phyloP scores from a whole-genome alignment of 2,329 filamentous ascomycete species.

The Sarocladium oryzae region DNA sequence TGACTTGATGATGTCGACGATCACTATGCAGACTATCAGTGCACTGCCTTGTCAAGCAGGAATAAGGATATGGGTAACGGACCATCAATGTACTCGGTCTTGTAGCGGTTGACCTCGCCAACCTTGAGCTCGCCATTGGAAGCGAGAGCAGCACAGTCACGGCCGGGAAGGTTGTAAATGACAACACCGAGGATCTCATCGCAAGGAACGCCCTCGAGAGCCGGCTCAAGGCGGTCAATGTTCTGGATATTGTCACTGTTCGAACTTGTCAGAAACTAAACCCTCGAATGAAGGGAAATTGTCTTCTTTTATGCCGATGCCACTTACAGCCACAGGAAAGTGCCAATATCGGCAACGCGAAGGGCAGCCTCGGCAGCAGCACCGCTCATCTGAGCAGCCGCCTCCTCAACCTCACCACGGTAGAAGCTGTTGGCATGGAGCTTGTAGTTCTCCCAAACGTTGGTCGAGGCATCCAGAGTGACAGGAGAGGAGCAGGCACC shows the following conservation, averaged over 20 bases:
- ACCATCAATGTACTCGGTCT: slow-evolving; percentile 35
- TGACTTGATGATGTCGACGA: slow-evolving; percentile 43
- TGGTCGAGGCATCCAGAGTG: slow-evolving; percentile 30
- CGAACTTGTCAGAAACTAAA: not conserved
- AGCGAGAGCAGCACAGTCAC: slow-evolving; percentile 58
- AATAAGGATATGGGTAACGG: slow-evolving; percentile 13
- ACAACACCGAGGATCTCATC: slow-evolving; percentile 40
- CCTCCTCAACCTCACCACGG: slow-evolving; percentile 30
- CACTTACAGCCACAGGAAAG: slow-evolving; percentile 33
- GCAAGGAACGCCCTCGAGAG: slow-evolving; percentile 29
- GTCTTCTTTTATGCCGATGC: no score
- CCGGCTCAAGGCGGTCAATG: slow-evolving; percentile 30
- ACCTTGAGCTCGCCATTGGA: slow-evolving; percentile 57
- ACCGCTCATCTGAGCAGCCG: slow-evolving; percentile 23
- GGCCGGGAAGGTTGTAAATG: slow-evolving; percentile 57
- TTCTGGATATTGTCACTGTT: slow-evolving; percentile 30
- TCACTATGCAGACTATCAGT: slow-evolving; percentile 17
- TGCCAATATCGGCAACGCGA: slow-evolving; percentile 31
- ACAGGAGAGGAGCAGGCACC: slow-evolving; percentile 28
- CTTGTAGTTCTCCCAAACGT: slow-evolving; percentile 31
- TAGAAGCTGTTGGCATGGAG: slow-evolving; percentile 33
- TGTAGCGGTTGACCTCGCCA: slow-evolving; percentile 39
- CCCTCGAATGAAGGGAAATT: no score
- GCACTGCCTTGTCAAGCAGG: not conserved
- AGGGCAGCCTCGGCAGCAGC: slow-evolving; percentile 23